Evolutionary conservation across 1,139 yeast species (phyloP), one percentile per base, ranked within the genome.

Genomic region (Hemisphaericaspora xylofermentans): DNA sequence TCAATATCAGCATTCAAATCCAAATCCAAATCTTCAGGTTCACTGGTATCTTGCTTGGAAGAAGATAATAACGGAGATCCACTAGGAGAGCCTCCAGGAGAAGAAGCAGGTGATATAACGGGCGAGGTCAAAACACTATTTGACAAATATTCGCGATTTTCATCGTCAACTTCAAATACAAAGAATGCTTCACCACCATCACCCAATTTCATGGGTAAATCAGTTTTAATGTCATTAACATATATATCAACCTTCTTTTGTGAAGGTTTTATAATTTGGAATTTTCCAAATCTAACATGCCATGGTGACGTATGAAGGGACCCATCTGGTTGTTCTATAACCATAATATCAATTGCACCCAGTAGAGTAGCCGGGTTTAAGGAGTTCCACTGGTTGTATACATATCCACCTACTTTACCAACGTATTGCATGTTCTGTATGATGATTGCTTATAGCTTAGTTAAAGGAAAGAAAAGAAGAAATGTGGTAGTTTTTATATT

Each of bases 121-220:
- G 99, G 99, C 0, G 97, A 88, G 0, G 98, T 89, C 50, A 88
- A 77, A 46, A 88, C 75, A 48, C 88, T 85, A 43, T 75, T 72
- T 1, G 96, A 95, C 14, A 91, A 84, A 25, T 61, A 53, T 39
- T 77, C 76, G 19, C 64, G 61, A 42, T 76, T 74, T 22, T 76
- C 77, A 2, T 96, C 87, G 31, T 76, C 77, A 2, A 97, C 87
- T 56, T 91, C 96, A 66, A 93, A 91, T 37, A 93, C 98, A 58
- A 93, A 93, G 60, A 89, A 91, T 0, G 98, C 98, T 62, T 93
- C 99, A 19, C 99, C 99, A 3, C 95, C 96, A 47, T 93, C 98
- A 10, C 97, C 96, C 38, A 93, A 67, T 63, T 93, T 93, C 98
- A 93, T 93, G 10, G 96, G 96, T 43, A 91, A 70, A 52, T 88